These are phyloP conservation scores for Colletotrichum spinosum DNA, from an alignment of 2,329 filamentous ascomycete genomes.

Conservation along the genomic window DNA sequence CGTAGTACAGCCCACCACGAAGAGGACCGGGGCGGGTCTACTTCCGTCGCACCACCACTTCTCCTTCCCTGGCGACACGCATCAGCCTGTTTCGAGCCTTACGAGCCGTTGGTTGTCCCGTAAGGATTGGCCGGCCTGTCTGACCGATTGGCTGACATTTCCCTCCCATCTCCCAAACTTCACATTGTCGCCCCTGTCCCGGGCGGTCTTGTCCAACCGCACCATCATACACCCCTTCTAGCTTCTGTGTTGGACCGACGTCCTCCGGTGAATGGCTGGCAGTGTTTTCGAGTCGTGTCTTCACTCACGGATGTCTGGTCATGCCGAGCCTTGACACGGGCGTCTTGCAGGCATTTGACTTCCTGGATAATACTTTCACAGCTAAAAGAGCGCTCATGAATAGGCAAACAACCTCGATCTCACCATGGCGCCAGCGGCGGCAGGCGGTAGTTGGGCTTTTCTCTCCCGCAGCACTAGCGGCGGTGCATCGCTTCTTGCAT, in stretches of 20 bases:
- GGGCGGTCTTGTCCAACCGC: not conserved
- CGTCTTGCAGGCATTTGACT: conserved; percentile 7
- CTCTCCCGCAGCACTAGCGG: too few relatives aligned
- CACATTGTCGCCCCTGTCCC: not conserved
- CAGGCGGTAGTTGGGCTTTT: conserved; percentile 19
- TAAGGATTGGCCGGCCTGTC: conserved; percentile 2
- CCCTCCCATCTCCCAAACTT: not conserved
- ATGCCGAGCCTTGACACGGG: not conserved
- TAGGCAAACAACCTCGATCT: conserved; percentile 26
- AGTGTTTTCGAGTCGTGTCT: not conserved
- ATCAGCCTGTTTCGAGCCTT: conserved; percentile 25
- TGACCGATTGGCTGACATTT: conserved; percentile 13
- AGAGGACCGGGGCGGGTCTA: conserved; percentile 7
- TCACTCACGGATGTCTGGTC: not conserved
- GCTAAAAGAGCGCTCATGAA: not conserved
- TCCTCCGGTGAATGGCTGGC: not conserved
- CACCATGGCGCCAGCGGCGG: conserved; percentile 22
- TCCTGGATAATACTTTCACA: not conserved
- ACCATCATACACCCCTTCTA: not conserved
- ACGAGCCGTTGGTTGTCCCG: conserved; percentile 7
- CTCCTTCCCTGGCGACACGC: conserved; percentile 22
- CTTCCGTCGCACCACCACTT: conserved; percentile 19
- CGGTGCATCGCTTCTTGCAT: too few relatives aligned
- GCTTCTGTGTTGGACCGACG: not conserved
- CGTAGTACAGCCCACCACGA: not conserved